Evolutionary conservation across 2,329 filamentous ascomycete genomes (phyloP).

Genomic region (Atkinsonella hypoxylon): DNA sequence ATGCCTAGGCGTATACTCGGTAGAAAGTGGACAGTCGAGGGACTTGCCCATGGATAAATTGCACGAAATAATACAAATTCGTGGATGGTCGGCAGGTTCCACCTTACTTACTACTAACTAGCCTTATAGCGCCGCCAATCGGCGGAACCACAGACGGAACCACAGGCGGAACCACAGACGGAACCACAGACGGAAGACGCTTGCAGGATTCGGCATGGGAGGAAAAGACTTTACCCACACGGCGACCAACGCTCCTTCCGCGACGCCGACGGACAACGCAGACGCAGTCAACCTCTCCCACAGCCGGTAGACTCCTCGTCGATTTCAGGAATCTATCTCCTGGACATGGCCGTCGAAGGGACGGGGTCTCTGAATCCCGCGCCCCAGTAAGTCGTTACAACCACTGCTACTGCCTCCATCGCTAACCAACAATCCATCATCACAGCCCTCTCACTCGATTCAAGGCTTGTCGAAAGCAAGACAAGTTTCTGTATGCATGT

Average conservation of each 20-base stretch:
- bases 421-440: neutral
- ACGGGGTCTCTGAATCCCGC: neutral
- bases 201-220: too few relatives aligned
- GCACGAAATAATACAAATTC: too few relatives aligned
- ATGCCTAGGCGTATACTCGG: too few relatives aligned
- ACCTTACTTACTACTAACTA: too few relatives aligned
- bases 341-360: slow-evolving; percentile 3
- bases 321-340: neutral
- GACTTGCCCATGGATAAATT: too few relatives aligned
- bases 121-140: neutral
- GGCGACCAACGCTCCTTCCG: neutral
- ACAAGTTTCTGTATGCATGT: slow-evolving; percentile 43
- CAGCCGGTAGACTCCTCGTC: too few relatives aligned
- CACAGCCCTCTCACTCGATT: slow-evolving; percentile 47
- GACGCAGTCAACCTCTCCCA: too few relatives aligned
- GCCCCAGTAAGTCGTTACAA: slow-evolving; percentile 5
- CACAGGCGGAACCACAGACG: too few relatives aligned
- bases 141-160: neutral
- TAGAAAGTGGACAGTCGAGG: too few relatives aligned
- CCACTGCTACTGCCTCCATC: neutral
- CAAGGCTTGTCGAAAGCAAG: slow-evolving; percentile 37
- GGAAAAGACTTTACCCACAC: neutral
- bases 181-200: too few relatives aligned
- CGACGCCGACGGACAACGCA: too few relatives aligned
- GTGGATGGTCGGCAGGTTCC: neutral